Percentiles rank a stretch among this genome's conserved stretches.
phyloP scores from a whole-genome alignment of 768 basidiomycete species.

The Leccinellum rugosiceps region DNA sequence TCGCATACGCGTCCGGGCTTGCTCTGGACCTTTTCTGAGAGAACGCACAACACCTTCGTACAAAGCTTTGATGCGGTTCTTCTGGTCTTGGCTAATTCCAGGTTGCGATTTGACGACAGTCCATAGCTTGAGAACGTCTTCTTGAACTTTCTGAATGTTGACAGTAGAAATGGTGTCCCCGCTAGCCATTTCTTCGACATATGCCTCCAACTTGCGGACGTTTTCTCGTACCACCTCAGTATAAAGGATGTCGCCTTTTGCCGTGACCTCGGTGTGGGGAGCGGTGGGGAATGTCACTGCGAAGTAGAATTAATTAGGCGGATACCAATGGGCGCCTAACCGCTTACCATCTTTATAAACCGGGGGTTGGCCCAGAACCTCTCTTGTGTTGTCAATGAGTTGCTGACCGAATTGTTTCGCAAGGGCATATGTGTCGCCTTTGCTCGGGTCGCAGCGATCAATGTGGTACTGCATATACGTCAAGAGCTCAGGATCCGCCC shows the following conservation, averaged over 20 bases:
- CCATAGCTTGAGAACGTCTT: constrained; percentile 96
- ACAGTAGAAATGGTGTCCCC: constrained; percentile 83
- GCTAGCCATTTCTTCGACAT: constrained; percentile 98
- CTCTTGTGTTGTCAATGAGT: constrained; percentile 88
- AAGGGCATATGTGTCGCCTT: constrained; percentile 90
- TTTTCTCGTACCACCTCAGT: constrained; percentile 93
- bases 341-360: constrained; percentile 90
- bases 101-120: constrained; percentile 96
- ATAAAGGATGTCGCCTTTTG: constrained; percentile 93
- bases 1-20: constrained; percentile 53
- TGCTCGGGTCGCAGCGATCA: constrained; percentile 71
- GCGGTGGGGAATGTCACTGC: constrained; percentile 97
- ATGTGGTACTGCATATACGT: constrained; percentile 97
- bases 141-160: constrained; percentile 97
- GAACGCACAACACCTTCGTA: constrained; percentile 97
- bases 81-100: constrained; percentile 95
- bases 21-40: constrained; percentile 74
- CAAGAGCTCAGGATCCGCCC: constrained; percentile 88
- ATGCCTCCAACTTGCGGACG: constrained; percentile 96
- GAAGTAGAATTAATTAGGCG: background rate
- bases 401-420: constrained; percentile 97
- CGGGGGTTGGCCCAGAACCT: constrained; percentile 80
- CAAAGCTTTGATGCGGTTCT: constrained; percentile 89
- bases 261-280: constrained; percentile 89
- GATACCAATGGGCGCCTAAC: background rate